Conservation (phyloP, 192 early-diverging fungal genomes). For the Coemansia sp. region DNA sequence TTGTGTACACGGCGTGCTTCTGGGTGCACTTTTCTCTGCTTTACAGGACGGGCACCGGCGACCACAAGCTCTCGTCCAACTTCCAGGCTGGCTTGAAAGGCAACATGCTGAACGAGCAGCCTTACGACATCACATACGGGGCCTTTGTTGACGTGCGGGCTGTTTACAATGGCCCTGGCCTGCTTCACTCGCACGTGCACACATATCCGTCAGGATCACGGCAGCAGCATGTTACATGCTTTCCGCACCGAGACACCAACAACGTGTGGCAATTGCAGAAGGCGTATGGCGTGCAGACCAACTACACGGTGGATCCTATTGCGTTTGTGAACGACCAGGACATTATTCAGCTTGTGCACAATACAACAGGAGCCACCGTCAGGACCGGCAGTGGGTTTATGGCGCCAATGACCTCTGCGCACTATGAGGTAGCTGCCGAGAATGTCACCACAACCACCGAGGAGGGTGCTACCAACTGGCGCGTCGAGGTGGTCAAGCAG, state of each 20-base stretch:
- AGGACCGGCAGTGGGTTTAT: slow-evolving; percentile 63
- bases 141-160: slow-evolving; percentile 34
- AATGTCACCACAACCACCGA: slow-evolving; percentile 66
- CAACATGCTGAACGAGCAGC: slow-evolving; percentile 62
- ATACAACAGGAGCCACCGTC: slow-evolving; percentile 59
- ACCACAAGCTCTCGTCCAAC: slow-evolving; percentile 85
- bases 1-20: slow-evolving; percentile 84
- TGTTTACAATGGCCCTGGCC: slow-evolving; percentile 32
- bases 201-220: slow-evolving; percentile 64
- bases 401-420: slow-evolving; percentile 66
- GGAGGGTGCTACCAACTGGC: slow-evolving; percentile 69
- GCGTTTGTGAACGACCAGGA: slow-evolving; percentile 71
- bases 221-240: slow-evolving; percentile 88
- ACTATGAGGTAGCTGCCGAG: slow-evolving; percentile 63
- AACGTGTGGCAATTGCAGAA: slow-evolving; percentile 65
- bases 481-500: slow-evolving; percentile 58
- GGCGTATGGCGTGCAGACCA: slow-evolving; percentile 26
- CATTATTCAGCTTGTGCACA: slow-evolving; percentile 74
- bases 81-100: slow-evolving; percentile 86
- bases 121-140: slow-evolving; percentile 44
- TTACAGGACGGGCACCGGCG: slow-evolving; percentile 81
- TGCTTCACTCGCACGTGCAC: slow-evolving; percentile 67
- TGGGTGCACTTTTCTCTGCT: slow-evolving; percentile 90
- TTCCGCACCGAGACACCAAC: slow-evolving; percentile 74
- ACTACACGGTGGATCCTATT: slow-evolving; percentile 52